phyloP scores from a whole-genome alignment of 116 monocot genomes.

The Iris pallida region DNA sequence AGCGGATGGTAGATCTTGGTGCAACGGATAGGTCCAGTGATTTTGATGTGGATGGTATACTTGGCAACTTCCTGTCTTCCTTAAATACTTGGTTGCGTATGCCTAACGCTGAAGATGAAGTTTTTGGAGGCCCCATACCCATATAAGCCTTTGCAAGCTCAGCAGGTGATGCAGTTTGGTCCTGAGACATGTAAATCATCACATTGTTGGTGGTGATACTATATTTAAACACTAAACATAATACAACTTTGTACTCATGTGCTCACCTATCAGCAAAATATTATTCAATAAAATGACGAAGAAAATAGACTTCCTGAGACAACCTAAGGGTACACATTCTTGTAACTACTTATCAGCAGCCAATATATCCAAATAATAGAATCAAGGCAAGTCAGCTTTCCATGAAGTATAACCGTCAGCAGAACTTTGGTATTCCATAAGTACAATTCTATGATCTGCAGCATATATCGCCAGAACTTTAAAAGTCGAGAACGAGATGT shows the following conservation, averaged over 20 bases:
- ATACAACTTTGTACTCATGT: neutral
- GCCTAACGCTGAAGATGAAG: conserved; percentile 29
- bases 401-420: too few species aligned
- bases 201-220: neutral
- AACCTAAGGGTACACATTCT: neutral
- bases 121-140: conserved; percentile 52
- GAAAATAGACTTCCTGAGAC: neutral
- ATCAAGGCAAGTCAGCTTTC: neutral
- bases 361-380: neutral
- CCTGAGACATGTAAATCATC: conserved; percentile 31
- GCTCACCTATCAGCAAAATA: neutral
- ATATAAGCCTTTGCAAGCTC: conserved; percentile 89
- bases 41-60: conserved; percentile 15
- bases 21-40: conserved; percentile 16
- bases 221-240: neutral
- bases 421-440: too few species aligned
- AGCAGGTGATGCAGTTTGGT: conserved; percentile 57
- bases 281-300: neutral
- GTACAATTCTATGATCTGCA: too few species aligned
- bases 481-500: too few species aligned
- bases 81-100: conserved; percentile 28
- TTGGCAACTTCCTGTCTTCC: conserved; percentile 18
- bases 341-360: neutral
- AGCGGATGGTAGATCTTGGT: conserved; percentile 32
- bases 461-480: too few species aligned